Conservation (phyloP, 257 asterid species). For the Linderniella brevidens region DNA sequence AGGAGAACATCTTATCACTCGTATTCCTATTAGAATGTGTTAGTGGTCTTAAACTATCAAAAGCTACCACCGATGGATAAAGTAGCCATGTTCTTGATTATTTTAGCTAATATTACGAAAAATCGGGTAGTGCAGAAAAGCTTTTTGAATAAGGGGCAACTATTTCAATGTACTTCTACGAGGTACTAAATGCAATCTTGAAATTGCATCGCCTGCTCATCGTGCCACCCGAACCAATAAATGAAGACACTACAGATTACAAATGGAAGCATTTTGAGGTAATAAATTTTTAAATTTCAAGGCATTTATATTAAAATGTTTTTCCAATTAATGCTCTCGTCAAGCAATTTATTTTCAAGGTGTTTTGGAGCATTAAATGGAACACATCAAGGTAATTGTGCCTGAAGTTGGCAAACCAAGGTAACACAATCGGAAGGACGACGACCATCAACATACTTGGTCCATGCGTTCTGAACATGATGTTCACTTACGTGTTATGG, state of each 20-base stretch:
- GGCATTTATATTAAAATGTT: neutral
- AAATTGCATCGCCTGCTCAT: neutral
- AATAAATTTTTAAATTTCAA: neutral
- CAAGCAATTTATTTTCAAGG: neutral
- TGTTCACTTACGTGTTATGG: neutral
- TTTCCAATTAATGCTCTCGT: neutral
- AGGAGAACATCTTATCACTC: no score
- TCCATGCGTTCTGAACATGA: neutral
- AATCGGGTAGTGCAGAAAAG: neutral
- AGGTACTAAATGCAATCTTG: neutral
- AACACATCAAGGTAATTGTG: neutral
- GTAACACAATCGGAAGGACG: neutral
- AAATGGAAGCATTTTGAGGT: neutral
- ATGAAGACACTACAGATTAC: neutral
- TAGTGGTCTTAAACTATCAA: no score
- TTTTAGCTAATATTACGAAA: neutral
- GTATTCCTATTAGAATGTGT: no score
- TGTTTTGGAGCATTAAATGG: neutral
- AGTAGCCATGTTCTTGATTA: neutral
- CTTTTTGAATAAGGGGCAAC: neutral
- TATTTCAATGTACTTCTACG: neutral
- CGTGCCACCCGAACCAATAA: neutral
- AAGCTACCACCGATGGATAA: neutral
- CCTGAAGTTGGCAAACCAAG: neutral
- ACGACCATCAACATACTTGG: neutral